Conservation (phyloP, 148 eudicot genomes). For the Rhododendron vialii region DNA sequence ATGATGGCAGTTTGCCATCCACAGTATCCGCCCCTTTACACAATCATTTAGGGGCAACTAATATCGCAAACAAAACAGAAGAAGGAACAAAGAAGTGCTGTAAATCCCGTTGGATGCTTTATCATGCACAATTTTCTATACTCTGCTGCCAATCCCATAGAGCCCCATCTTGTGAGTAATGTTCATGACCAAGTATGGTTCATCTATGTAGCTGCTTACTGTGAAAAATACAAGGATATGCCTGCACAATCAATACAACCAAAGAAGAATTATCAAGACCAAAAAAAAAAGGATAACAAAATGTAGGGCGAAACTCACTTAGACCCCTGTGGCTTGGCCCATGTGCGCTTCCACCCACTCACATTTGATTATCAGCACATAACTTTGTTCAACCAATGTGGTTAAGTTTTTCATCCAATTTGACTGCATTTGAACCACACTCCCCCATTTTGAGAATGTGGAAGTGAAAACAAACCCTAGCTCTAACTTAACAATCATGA, state of each 20-base stretch:
- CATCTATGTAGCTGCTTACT: background rate
- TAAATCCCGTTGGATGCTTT: background rate
- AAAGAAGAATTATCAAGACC: background rate
- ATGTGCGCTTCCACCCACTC: background rate
- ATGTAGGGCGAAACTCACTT: background rate
- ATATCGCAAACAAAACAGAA: background rate
- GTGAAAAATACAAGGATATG: background rate
- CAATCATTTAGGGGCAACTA: background rate
- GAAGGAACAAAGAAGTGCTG: background rate
- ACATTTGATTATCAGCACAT: background rate
- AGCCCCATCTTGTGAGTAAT: background rate
- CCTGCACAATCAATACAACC: constrained; percentile 5
- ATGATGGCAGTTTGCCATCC: background rate
- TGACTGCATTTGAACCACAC: background rate
- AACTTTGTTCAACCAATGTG: background rate
- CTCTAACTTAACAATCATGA: background rate
- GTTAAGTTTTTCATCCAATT: background rate
- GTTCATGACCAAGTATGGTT: background rate
- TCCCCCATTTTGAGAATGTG: background rate
- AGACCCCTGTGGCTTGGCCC: background rate
- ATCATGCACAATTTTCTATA: background rate
- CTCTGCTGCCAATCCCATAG: background rate
- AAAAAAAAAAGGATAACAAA: background rate
- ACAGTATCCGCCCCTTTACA: background rate
- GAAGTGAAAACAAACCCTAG: background rate